These are phyloP conservation scores for Emmonsia crescens DNA, from an alignment of 2,329 filamentous ascomycete genomes.

Conservation along the genomic window DNA sequence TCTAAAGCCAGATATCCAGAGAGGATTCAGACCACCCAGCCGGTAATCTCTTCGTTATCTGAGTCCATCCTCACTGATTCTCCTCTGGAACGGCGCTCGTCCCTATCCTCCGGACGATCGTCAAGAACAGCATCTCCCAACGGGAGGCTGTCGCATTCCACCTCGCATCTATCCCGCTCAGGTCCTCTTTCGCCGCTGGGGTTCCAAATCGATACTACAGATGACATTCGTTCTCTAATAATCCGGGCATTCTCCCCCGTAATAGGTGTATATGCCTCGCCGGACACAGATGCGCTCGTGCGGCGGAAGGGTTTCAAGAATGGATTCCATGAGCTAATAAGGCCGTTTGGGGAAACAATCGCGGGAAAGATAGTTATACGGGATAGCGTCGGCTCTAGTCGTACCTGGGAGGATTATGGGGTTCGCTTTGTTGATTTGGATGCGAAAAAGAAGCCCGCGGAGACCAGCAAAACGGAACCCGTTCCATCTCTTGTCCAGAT, in stretches of 20 bases:
- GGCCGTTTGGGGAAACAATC: conserved; percentile 82
- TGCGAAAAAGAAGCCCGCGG: conserved; percentile 31
- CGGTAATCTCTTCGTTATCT: conserved; percentile 33
- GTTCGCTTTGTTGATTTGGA: conserved; percentile 72
- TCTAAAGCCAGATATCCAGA: conserved; percentile 48
- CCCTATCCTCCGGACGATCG: conserved; percentile 55
- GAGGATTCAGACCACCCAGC: conserved; percentile 41
- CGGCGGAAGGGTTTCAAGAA: conserved; percentile 72
- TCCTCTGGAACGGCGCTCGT: conserved; percentile 44
- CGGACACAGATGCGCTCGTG: conserved; percentile 71
- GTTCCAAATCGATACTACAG: conserved; percentile 41
- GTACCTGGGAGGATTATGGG: conserved; percentile 78
- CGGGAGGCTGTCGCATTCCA: conserved; percentile 48
- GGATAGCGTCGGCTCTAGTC: conserved; percentile 78
- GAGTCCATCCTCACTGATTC: conserved; percentile 46
- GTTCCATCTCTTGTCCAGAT: conserved; percentile 45
- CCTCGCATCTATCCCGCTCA: conserved; percentile 37
- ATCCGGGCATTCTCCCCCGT: conserved; percentile 80
- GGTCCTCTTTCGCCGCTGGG: conserved; percentile 39
- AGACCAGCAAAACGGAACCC: conserved; percentile 26
- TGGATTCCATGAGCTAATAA: conserved; percentile 72
- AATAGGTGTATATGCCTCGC: conserved; percentile 75
- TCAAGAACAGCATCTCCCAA: conserved; percentile 59
- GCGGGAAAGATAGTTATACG: conserved; percentile 80
- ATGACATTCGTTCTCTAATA: conserved; percentile 55